These are phyloP conservation scores for Herpotrichia juniperi DNA, from an alignment of 2,329 filamentous ascomycete species.

Conservation along the genomic window DNA sequence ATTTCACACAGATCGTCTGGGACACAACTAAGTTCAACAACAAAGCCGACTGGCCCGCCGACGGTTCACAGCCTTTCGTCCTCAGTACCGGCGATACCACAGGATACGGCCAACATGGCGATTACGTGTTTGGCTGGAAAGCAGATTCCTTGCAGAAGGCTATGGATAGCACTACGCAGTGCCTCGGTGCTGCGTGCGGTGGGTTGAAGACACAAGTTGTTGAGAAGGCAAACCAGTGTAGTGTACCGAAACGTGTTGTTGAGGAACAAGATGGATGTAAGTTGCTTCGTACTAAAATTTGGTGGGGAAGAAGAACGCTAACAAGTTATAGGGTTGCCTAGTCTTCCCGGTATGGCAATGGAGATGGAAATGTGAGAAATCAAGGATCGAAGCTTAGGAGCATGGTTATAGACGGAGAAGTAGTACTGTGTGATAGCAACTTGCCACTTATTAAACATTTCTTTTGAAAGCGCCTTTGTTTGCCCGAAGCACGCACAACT, in stretches of 20 bases:
- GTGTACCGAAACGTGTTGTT: constrained; percentile 5
- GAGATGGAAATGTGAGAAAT: neutral
- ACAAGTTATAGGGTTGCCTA: neutral
- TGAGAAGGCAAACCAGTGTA: constrained; percentile 8
- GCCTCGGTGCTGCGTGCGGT: constrained; percentile 12
- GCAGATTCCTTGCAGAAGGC: constrained; percentile 35
- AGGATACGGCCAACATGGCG: constrained; percentile 27
- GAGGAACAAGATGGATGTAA: constrained; percentile 14
- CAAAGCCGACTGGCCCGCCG: constrained; percentile 37
- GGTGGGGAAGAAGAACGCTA: neutral
- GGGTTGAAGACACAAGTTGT: constrained; percentile 9
- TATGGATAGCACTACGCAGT: constrained; percentile 33
- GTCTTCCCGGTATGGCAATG: constrained; percentile 1
- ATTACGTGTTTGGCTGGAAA: constrained; percentile 41
- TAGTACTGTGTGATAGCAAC: too few relatives aligned
- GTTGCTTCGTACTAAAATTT: neutral
- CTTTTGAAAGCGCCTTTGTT: too few relatives aligned
- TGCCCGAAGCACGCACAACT: too few relatives aligned
- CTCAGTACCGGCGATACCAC: constrained; percentile 31
- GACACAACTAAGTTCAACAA: constrained; percentile 48
- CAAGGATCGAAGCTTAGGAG: too few relatives aligned
- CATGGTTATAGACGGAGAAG: too few relatives aligned
- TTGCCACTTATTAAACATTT: too few relatives aligned
- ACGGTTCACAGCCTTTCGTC: constrained; percentile 34
- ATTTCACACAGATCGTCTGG: constrained; percentile 44